Evolutionary conservation across 208 protist species (phyloP), one percentile per base, ranked within the genome.

Genomic region (Acanthamoeba healyi): DNA sequence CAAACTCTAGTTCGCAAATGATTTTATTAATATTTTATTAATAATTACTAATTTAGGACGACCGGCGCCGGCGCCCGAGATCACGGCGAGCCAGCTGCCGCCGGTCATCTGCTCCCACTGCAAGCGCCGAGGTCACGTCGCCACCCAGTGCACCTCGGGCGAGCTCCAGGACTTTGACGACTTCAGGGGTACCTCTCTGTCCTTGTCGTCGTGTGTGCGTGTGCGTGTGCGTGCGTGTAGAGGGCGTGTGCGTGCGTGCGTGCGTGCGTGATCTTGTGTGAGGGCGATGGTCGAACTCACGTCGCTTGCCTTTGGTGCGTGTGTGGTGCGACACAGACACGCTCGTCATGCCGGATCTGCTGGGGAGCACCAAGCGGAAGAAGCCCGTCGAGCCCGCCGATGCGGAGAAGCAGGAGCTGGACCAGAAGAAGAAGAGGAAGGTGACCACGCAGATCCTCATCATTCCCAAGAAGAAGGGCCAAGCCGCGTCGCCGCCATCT

Each of bases 371-470:
- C 74, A 84, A 84, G 74, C 40, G 74, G 42, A 84, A 84, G 74
- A 51, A 56, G n/a, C 14, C 19, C 29, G 74, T 22, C 15, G 44
- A 36, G 24, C 15, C 74, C 7, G 36, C 38, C 32, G 42, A 49
- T 36, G 74, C 34, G 12, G 44, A 84, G 38, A 36, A 56, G 24
- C 36, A 36, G 44, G 29, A 49, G 42, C 4, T 29, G 17, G 44
- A 56, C 6, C 54, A 56, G 29, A 9, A 58, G n/a, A 84, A 84
- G 74, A 84, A 84, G 44, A 1, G 74, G 26, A 58, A 58, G 74
- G 46, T 84, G 42, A 84, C 74, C 22, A 84, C 74, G 42, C 74
- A 84, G 74, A 84, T 84, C 26, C 74, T 84, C 42, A 84, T 84
- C 74, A 38, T 84, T 44, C 42, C 74, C 44, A 84, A 84, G 74